Percentiles rank a stretch among this genome's conserved stretches.
Conservation (phyloP, 179 eudicot genomes). For the Nepenthes alata region DNA sequence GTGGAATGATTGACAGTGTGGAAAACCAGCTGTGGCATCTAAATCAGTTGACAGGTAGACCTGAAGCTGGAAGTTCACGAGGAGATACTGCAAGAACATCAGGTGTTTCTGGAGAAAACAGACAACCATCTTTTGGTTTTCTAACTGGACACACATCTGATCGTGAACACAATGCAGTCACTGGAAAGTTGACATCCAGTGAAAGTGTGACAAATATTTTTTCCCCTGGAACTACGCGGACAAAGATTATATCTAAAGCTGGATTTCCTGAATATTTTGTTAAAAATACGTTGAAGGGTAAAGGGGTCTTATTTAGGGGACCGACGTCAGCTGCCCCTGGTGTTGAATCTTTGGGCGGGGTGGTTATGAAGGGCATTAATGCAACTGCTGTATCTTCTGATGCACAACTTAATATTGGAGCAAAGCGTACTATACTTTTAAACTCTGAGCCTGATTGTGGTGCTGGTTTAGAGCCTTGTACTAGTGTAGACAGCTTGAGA, state of each 20-base stretch:
- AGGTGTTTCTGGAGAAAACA: conserved; percentile 5
- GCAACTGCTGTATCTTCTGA: conserved; percentile 14
- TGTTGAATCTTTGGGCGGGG: conserved; percentile 14
- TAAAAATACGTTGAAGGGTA: conserved; percentile 60
- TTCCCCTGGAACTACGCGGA: conserved; percentile 37
- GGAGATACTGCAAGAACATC: conserved; percentile 14
- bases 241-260: conserved; percentile 63
- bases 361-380: conserved; percentile 15
- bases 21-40: conserved; percentile 32
- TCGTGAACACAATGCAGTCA: conserved; percentile 9
- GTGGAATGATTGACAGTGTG: conserved; percentile 26
- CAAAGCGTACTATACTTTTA: conserved; percentile 12
- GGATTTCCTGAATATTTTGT: conserved; percentile 70
- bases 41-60: conserved; percentile 23
- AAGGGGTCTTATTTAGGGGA: conserved; percentile 54
- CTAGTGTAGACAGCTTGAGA: conserved; percentile 15
- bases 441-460: conserved; percentile 9
- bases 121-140: conserved; percentile 1
- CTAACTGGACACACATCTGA: conserved; percentile 9
- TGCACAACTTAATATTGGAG: conserved; percentile 15
- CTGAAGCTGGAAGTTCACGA: conserved; percentile 14
- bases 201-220: conserved; percentile 15
- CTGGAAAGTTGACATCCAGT: conserved; percentile 10
- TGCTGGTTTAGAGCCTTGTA: conserved; percentile 11
- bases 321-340: conserved; percentile 26